phyloP scores from a whole-genome alignment of 2,329 filamentous ascomycete species.

The Paraphoma sp. region DNA sequence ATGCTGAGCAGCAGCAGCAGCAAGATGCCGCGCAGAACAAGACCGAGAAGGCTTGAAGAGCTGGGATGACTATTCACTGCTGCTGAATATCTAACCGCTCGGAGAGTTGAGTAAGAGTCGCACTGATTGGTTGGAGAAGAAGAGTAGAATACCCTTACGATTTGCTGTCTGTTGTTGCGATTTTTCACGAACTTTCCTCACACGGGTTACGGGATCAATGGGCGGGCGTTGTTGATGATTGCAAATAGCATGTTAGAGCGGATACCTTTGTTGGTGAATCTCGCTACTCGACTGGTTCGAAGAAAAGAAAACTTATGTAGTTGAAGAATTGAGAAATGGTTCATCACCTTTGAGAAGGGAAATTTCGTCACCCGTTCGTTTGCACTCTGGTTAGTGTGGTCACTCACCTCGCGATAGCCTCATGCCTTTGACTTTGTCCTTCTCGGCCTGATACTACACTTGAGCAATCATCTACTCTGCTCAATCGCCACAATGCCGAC shows the following conservation, averaged over 20 bases:
- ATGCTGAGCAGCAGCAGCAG: too few relatives aligned
- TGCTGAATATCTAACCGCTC: not conserved
- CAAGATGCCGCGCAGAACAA: not conserved
- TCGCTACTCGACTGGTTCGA: conserved; percentile 24
- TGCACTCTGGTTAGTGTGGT: not conserved
- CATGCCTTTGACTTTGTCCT: not conserved
- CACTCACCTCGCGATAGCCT: too few relatives aligned
- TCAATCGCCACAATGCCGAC: not conserved
- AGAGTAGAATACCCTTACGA: not conserved
- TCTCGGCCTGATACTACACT: not conserved
- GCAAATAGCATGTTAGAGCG: not conserved
- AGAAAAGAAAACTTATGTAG: conserved; percentile 1
- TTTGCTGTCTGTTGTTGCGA: not conserved
- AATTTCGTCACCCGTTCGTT: not conserved
- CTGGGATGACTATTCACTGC: not conserved
- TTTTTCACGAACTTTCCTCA: not conserved
- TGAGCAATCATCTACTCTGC: not conserved
- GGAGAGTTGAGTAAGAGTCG: not conserved
- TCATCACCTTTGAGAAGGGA: not conserved
- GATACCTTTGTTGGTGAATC: conserved; percentile 4
- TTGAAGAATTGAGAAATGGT: conserved; percentile 6
- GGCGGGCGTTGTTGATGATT: not conserved
- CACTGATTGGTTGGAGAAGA: not conserved
- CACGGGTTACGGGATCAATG: not conserved
- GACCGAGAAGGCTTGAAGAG: conserved; percentile 7